These are phyloP conservation scores for Aspergillus fumigatiaffinis DNA, from an alignment of 2,329 filamentous ascomycete species.

Conservation along the genomic window DNA sequence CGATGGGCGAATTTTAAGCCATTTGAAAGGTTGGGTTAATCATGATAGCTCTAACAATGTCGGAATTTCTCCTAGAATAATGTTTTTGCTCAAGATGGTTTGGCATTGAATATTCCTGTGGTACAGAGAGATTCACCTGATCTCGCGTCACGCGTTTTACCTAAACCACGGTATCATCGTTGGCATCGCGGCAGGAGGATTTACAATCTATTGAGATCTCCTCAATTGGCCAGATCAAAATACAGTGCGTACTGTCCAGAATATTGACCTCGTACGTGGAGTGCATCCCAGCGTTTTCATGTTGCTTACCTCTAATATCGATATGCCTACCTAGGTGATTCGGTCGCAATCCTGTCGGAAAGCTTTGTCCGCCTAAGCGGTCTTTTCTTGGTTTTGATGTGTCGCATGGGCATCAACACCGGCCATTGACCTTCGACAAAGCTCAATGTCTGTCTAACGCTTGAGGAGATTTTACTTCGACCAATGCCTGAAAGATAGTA, in stretches of 20 bases:
- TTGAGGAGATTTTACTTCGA: neutral
- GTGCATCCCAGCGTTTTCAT: neutral
- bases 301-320: neutral
- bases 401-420: neutral
- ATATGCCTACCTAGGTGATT: neutral
- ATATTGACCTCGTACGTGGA: neutral
- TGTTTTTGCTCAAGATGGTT: neutral
- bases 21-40: neutral
- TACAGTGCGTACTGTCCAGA: neutral
- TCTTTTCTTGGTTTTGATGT: neutral
- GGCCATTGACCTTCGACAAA: neutral
- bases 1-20: neutral
- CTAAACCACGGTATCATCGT: slow-evolving; percentile 24
- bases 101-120: neutral
- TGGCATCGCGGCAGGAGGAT: slow-evolving; percentile 6
- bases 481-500: neutral
- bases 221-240: neutral
- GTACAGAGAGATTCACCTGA: slow-evolving; percentile 21
- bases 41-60: neutral
- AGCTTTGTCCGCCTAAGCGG: neutral
- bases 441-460: neutral
- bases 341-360: neutral
- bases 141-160: slow-evolving; percentile 29
- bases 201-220: neutral
- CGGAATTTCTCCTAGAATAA: neutral